Percentiles rank a stretch among this genome's conserved stretches.
phyloP scores from a whole-genome alignment of 2,329 filamentous ascomycete species.

The Zymoseptoria passerinii region DNA sequence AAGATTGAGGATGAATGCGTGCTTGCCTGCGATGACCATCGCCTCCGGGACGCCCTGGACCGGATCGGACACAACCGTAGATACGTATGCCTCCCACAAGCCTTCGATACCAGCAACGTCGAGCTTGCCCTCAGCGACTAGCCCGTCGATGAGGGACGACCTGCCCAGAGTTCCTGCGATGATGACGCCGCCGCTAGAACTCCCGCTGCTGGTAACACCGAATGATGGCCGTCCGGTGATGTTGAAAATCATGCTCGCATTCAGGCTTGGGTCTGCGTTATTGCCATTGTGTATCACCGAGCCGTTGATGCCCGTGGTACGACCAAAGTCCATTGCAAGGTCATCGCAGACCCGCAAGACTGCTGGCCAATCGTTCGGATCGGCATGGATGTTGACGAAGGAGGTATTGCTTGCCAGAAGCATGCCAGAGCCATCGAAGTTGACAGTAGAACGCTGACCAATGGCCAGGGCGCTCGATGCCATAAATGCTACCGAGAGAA shows the following conservation, averaged over 20 bases:
- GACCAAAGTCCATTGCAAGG: constrained; percentile 59
- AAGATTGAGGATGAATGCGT: not conserved
- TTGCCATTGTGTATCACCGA: constrained; percentile 40
- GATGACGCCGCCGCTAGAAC: constrained; percentile 39
- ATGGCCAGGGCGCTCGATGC: constrained; percentile 27
- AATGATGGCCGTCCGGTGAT: constrained; percentile 34
- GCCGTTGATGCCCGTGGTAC: constrained; percentile 59
- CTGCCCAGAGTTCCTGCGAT: constrained; percentile 62
- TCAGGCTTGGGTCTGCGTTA: constrained; percentile 32
- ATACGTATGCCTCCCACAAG: constrained; percentile 62
- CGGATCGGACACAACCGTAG: constrained; percentile 50
- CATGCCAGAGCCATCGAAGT: constrained; percentile 36
- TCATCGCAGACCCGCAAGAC: constrained; percentile 61
- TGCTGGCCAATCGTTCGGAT: constrained; percentile 55
- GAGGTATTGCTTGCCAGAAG: constrained; percentile 20
- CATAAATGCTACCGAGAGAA: not conserved
- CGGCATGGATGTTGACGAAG: constrained; percentile 47
- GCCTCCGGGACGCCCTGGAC: constrained; percentile 49
- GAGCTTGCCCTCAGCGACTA: constrained; percentile 49
- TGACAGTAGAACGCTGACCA: constrained; percentile 44
- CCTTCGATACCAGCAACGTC: constrained; percentile 51
- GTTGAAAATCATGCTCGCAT: constrained; percentile 36
- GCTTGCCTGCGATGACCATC: constrained; percentile 53
- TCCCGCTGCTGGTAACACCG: constrained; percentile 19
- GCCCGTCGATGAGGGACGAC: constrained; percentile 52